These are phyloP conservation scores for Lunularia cruciata DNA, from an alignment of 225 moss, liverwort and hornwort species.

Conservation along the genomic window DNA sequence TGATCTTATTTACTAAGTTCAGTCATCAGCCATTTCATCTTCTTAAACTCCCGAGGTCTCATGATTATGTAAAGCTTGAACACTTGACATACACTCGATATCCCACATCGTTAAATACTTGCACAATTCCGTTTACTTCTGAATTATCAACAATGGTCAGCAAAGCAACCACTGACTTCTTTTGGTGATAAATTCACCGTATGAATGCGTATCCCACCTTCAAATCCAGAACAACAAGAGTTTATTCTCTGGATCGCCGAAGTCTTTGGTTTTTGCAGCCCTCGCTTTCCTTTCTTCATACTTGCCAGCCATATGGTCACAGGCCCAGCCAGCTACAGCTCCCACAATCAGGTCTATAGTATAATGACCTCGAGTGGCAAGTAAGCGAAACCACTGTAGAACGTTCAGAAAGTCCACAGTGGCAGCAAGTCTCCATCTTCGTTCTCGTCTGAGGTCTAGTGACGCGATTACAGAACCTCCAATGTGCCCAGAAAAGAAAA, in stretches of 20 bases:
- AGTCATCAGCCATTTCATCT: no score
- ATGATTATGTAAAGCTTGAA: no score
- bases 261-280: neutral
- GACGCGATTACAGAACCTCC: constrained; percentile 50
- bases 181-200: no score
- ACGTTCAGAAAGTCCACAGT: constrained; percentile 37
- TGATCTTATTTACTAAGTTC: no score
- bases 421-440: neutral
- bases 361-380: constrained; percentile 55
- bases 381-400: constrained; percentile 41
- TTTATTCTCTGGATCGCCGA: neutral
- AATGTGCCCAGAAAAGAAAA: constrained; percentile 58
- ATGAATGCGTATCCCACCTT: no score
- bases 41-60: no score
- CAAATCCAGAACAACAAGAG: neutral
- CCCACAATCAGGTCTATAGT: constrained; percentile 48
- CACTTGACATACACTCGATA: no score
- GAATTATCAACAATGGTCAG: no score
- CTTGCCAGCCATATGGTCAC: constrained; percentile 38
- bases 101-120: no score
- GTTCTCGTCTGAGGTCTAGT: constrained; percentile 33
- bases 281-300: constrained; percentile 38
- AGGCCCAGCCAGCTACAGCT: constrained; percentile 45
- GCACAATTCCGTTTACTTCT: no score
- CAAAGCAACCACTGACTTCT: no score